A percentile compares a stretch with the other conserved stretches of the same genome.
phyloP scores from a whole-genome alignment of 2,329 filamentous ascomycete genomes.

The Cercospora sojina region DNA sequence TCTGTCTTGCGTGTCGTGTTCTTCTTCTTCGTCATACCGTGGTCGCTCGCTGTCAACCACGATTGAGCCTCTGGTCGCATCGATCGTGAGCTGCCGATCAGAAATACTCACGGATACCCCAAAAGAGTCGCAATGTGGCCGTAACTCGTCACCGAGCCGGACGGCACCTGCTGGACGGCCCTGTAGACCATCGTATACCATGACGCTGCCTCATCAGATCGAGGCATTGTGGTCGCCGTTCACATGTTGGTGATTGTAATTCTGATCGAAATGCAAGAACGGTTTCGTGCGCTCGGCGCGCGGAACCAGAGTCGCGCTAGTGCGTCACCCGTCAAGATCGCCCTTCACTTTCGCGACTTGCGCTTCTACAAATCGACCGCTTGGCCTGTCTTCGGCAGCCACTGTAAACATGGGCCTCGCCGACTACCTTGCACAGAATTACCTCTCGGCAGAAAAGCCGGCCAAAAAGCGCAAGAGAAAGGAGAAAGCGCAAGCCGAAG shows the following conservation, averaged over 20 bases:
- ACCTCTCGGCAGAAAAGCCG: slow-evolving; percentile 69
- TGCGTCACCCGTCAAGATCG: slow-evolving; percentile 5
- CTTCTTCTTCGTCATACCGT: slow-evolving; percentile 18
- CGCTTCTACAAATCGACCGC: neutral
- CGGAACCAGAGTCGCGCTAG: slow-evolving; percentile 2
- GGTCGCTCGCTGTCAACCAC: slow-evolving; percentile 17
- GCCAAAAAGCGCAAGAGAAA: slow-evolving; percentile 56
- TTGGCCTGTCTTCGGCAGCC: neutral
- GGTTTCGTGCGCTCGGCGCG: slow-evolving; percentile 7
- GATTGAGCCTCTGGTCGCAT: slow-evolving; percentile 37
- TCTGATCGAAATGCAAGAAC: neutral
- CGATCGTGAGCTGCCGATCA: slow-evolving; percentile 3
- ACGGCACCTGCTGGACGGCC: slow-evolving; percentile 81
- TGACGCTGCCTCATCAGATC: slow-evolving; percentile 69
- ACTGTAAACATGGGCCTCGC: slow-evolving; percentile 61
- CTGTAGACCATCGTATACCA: slow-evolving; percentile 78
- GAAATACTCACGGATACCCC: slow-evolving; percentile 60
- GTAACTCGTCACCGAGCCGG: slow-evolving; percentile 82
- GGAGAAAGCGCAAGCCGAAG: slow-evolving; percentile 42
- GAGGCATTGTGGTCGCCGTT: slow-evolving; percentile 55
- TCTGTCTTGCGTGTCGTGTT: neutral
- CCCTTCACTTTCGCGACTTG: slow-evolving; percentile 1
- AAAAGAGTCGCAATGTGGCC: slow-evolving; percentile 73
- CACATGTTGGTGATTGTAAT: slow-evolving; percentile 17
- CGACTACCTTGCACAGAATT: slow-evolving; percentile 86